Conservation (phyloP, 306 rosid genomes). For the Vicia faba region DNA sequence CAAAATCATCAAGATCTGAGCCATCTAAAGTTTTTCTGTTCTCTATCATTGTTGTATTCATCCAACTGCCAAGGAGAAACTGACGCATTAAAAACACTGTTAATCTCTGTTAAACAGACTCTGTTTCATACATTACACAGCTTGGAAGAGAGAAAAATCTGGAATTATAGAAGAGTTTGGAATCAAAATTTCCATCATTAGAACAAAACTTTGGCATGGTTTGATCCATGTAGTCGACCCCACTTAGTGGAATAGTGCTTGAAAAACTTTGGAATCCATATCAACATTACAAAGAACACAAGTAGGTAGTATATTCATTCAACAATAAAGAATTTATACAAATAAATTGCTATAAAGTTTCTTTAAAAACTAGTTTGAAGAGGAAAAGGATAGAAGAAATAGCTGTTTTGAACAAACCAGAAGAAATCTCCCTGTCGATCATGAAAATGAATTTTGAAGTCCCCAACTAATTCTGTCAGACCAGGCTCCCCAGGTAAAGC, state of each 20-base stretch:
- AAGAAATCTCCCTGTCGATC: conserved; percentile 97
- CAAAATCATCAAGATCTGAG: conserved; percentile 85
- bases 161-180: background rate
- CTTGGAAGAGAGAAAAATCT: background rate
- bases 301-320: background rate
- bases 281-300: conserved; percentile 2
- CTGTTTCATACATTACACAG: conserved; percentile 3
- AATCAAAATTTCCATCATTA: conserved; percentile 6
- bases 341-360: background rate
- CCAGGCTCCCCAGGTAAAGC: conserved; percentile 97
- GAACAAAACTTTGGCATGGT: background rate
- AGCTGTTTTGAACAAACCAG: conserved; percentile 56
- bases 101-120: conserved; percentile 23
- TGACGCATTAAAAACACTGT: conserved; percentile 19
- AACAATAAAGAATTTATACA: background rate
- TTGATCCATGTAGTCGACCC: too few species aligned
- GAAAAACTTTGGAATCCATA: conserved; percentile 8
- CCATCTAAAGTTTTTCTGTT: conserved; percentile 56
- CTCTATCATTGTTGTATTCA: conserved; percentile 78
- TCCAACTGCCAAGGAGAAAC: conserved; percentile 66
- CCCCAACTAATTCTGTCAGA: conserved; percentile 79
- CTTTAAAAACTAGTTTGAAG: conserved; percentile 27
- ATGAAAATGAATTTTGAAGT: conserved; percentile 86
- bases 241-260: too few species aligned
- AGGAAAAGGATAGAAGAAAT: conserved; percentile 22